phyloP scores from a whole-genome alignment of 257 asterid species.

The Mentha longifolia region DNA sequence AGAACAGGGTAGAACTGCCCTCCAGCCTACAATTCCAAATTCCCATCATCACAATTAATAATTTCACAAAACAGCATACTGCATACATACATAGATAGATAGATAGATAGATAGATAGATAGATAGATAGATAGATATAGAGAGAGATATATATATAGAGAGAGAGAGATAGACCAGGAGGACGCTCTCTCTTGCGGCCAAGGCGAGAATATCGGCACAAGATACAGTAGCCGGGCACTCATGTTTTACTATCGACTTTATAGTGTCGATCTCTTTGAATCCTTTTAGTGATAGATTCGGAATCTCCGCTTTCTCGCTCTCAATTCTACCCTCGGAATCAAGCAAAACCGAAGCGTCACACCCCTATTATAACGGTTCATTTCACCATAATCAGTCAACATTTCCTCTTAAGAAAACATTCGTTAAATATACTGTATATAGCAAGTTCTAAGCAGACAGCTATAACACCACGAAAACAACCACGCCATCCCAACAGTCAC shows the following conservation, averaged over 20 bases:
- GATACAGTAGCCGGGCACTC: not conserved
- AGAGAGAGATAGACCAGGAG: conserved; percentile 14
- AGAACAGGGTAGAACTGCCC: no score
- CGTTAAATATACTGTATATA: not conserved
- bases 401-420: no score
- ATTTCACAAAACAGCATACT: no score
- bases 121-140: no score
- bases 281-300: no score
- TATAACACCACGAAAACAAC: not conserved
- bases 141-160: no score
- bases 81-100: no score
- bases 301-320: no score
- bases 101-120: no score
- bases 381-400: not conserved
- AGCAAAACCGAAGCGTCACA: conserved; percentile 84
- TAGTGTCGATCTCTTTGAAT: no score
- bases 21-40: conserved; percentile 58
- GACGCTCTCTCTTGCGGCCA: not conserved
- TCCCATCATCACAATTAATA: not conserved
- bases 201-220: not conserved
- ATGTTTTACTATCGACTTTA: no score
- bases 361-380: conserved; percentile 50
- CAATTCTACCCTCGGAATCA: conserved; percentile 50
- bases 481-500: no score
- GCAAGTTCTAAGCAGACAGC: not conserved